These are phyloP conservation scores for Auriscalpium microsporum DNA, from an alignment of 768 basidiomycete species.

Conservation along the genomic window DNA sequence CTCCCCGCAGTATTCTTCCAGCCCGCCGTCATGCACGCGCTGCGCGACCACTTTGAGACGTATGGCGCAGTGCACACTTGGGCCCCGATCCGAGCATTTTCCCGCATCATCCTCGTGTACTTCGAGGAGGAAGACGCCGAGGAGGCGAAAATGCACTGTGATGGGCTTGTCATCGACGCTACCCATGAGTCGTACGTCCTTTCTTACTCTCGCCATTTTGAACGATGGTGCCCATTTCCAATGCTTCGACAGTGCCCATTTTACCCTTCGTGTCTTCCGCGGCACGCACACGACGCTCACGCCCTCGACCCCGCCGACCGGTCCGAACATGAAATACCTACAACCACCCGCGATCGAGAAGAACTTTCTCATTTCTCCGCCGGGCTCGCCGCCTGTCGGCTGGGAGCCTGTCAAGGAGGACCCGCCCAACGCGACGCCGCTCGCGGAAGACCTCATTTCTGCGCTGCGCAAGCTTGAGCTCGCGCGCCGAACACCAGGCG, in stretches of 20 bases:
- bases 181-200: slow-evolving; percentile 39
- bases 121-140: slow-evolving; percentile 54
- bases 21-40: slow-evolving; percentile 52
- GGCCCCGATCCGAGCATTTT: slow-evolving; percentile 79
- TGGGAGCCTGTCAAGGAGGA: slow-evolving; percentile 93
- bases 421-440: slow-evolving; percentile 73
- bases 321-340: slow-evolving; percentile 39
- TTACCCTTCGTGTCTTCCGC: slow-evolving; percentile 60
- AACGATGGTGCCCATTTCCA: background rate
- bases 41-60: slow-evolving; percentile 61
- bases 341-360: slow-evolving; percentile 75
- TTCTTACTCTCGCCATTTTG: background rate
- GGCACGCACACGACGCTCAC: slow-evolving; percentile 63
- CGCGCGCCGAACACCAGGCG: slow-evolving; percentile 23
- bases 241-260: slow-evolving; percentile 31
- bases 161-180: slow-evolving; percentile 53
- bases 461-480: slow-evolving; percentile 69
- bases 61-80: slow-evolving; percentile 86
- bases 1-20: slow-evolving; percentile 76
- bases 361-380: slow-evolving; percentile 97
- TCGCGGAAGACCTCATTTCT: slow-evolving; percentile 80
- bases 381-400: slow-evolving; percentile 93
- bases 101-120: slow-evolving; percentile 78
- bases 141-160: slow-evolving; percentile 54
- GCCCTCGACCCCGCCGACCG: slow-evolving; percentile 21